Evolutionary conservation across 1,284 basidiomycete species (phyloP).

Genomic region (Sphaerobolus stellatus): DNA sequence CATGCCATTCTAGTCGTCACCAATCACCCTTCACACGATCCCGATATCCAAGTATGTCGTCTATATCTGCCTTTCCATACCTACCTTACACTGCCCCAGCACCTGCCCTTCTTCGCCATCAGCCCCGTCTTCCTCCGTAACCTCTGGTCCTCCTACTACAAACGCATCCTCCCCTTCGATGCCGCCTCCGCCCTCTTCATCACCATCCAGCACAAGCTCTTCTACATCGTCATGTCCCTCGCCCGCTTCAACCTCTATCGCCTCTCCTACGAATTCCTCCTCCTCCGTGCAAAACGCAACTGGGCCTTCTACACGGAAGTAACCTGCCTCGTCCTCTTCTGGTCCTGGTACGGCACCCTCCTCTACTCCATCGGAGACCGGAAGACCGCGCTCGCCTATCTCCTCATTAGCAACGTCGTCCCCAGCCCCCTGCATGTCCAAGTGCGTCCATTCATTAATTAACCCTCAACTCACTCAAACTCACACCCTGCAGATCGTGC

Average conservation of each 20-base stretch:
- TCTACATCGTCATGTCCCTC: constrained; percentile 89
- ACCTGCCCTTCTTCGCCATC: constrained; percentile 96
- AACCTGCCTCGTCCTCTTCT: constrained; percentile 68
- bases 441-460: constrained; percentile 37
- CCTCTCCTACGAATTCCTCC: constrained; percentile 81
- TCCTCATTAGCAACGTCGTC: constrained; percentile 76
- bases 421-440: constrained; percentile 87
- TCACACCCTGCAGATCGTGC: constrained; percentile 71
- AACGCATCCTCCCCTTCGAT: constrained; percentile 84
- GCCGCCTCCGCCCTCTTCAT: constrained; percentile 66
- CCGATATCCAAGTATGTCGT: constrained; percentile 41
- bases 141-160: constrained; percentile 95
- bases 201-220: constrained; percentile 85
- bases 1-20: constrained; percentile 70
- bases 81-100: constrained; percentile 81
- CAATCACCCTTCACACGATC: constrained; percentile 94
- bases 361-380: constrained; percentile 68
- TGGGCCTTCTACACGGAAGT: constrained; percentile 79
- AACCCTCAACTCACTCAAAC: background rate
- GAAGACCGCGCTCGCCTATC: constrained; percentile 62
- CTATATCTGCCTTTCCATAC: constrained; percentile 22
- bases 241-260: constrained; percentile 96
- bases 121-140: constrained; percentile 82
- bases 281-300: constrained; percentile 56
- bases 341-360: constrained; percentile 74